A percentile compares a stretch with the other conserved stretches of the same genome.
These are phyloP conservation scores for Salix dunnii DNA, from an alignment of 345 rosid genomes.

Conservation along the genomic window DNA sequence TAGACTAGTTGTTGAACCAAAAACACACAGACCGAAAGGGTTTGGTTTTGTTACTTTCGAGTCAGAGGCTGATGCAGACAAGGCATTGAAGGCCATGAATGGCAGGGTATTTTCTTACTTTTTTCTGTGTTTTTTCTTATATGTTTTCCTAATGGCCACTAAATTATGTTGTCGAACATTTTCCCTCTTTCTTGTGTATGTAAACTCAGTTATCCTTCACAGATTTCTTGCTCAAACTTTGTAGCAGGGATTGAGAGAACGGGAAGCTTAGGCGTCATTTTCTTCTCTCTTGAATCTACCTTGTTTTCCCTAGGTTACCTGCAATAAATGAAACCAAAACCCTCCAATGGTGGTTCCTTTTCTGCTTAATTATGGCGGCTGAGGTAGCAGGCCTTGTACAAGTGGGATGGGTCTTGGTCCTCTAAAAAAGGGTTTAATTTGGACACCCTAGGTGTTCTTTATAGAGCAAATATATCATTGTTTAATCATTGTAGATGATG, in stretches of 20 bases:
- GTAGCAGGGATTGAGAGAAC: not conserved
- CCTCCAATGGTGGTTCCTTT: not conserved
- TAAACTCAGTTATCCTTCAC: not conserved
- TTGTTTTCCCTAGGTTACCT: too few species aligned
- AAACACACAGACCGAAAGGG: slow-evolving; percentile 63
- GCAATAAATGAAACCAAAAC: too few species aligned
- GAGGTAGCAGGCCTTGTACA: not conserved
- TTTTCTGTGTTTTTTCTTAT: not conserved
- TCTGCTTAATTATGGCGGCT: not conserved
- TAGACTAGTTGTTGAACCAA: slow-evolving; percentile 42
- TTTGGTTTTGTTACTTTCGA: slow-evolving; percentile 64
- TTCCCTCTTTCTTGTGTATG: not conserved
- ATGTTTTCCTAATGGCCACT: not conserved
- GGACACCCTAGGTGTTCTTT: too few species aligned
- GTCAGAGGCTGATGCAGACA: slow-evolving; percentile 50
- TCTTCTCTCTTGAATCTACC: too few species aligned
- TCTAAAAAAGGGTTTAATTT: not conserved
- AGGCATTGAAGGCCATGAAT: slow-evolving; percentile 58
- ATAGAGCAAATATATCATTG: not conserved
- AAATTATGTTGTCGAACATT: too few species aligned
- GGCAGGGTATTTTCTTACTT: slow-evolving; percentile 42
- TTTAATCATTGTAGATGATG: not conserved
- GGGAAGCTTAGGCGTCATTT: too few species aligned
- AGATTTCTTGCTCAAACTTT: not conserved
- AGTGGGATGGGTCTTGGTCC: not conserved